phyloP scores from a whole-genome alignment of 2,329 filamentous ascomycete genomes.

The Diaporthe capsici region DNA sequence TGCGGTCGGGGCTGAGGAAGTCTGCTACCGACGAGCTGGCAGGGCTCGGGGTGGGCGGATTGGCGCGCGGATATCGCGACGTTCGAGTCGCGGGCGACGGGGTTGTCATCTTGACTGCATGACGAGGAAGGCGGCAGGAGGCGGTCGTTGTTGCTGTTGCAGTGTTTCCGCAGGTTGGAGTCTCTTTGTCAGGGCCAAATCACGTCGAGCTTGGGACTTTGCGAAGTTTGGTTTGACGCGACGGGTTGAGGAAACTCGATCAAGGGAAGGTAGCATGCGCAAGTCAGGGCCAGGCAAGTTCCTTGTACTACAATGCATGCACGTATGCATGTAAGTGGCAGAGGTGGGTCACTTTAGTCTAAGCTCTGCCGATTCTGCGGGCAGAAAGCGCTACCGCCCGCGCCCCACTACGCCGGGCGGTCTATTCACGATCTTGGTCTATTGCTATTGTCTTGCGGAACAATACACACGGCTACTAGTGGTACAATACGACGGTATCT shows the following conservation, averaged over 20 bases:
- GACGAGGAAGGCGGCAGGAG: constrained; percentile 6
- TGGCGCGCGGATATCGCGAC: constrained; percentile 41
- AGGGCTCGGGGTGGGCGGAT: constrained; percentile 33
- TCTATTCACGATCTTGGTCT: constrained; percentile 3
- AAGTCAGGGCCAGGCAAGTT: constrained; percentile 32
- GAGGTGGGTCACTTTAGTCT: neutral
- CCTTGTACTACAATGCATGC: constrained; percentile 17
- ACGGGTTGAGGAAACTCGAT: constrained; percentile 28
- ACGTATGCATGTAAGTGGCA: constrained; percentile 4
- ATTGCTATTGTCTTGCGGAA: constrained; percentile 11
- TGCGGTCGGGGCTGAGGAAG: constrained; percentile 41
- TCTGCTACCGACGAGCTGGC: constrained; percentile 32
- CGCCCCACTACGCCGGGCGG: constrained; percentile 11
- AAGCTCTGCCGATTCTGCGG: constrained; percentile 37
- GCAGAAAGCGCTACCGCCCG: constrained; percentile 41
- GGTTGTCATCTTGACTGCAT: constrained; percentile 36
- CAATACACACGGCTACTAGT: constrained; percentile 3
- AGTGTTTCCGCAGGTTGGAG: neutral
- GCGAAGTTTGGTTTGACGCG: constrained; percentile 18
- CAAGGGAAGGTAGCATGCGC: constrained; percentile 15
- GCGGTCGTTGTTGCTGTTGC: neutral
- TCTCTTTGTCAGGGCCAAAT: neutral
- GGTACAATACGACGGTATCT: constrained; percentile 29
- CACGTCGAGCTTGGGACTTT: neutral
- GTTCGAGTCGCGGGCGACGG: constrained; percentile 40